Evolutionary conservation across 768 basidiomycete genomes (phyloP), one percentile per base, ranked within the genome.

Genomic region (Tremella mesenterica): DNA sequence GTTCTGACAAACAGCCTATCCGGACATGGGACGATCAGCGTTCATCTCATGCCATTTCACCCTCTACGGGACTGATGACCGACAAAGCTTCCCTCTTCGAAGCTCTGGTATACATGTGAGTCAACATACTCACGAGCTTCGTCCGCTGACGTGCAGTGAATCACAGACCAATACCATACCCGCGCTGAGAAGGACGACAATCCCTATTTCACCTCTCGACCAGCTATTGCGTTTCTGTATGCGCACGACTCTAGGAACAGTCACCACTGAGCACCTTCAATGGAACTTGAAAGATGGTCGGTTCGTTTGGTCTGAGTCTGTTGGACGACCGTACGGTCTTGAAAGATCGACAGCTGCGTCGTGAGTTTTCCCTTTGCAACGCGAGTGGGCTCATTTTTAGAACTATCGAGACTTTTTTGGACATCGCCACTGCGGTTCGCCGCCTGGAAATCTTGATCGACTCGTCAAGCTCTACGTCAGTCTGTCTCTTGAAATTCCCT

Each of bases 381-480:
- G 23, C 29, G 49, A 29, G 16, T 44, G 23, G 27, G 28, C 36
- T 48, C 44, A 59, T 30, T 23, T 7, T 16, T 39, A 67, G 62
- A 3, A 48, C 59, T 4, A 33, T 57, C 2, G 30, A 51, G 29
- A 23, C 26, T 1, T 64, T 64, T 28, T 49, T 69, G 27, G 50
- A 43, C n/a, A 57, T 69, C 12, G 64, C 57, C 0, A 66, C 62
- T 3, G 44, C 50, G 5, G 48, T 69, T 3, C 52, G 67, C 9
- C 26, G 67, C 20, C 48, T 69, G 14, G 67, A 69, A 30, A 48
- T 59, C 4, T 48, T 66, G 13, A 26, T 69, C 7, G 62, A 66
- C 43, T 25, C 26, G 4, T 57, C 60, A 23, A 58, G 53, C 48
- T 28, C 47, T 8, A 49, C 21, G 67, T 66, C 23, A 48, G 64